Base-by-base conservation (phyloP, 176 grass and related monocot species). In the Zea mays region DNA sequence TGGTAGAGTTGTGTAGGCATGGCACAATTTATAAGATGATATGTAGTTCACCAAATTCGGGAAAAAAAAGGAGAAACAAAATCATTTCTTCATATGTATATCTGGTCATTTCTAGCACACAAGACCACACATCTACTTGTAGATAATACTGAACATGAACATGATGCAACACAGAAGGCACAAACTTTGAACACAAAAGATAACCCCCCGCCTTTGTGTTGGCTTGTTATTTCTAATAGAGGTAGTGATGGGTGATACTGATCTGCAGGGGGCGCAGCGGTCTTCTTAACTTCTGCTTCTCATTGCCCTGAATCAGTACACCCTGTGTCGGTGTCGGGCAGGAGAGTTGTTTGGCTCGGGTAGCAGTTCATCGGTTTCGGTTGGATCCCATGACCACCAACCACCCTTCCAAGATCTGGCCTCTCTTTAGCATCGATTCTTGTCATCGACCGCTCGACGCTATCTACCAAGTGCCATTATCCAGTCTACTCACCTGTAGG, bases 341-440 rank as follows among this genome's bases (percentile, higher is more conserved):
- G 17, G 5, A 56, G 55, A 10, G 55, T 57, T 57, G n/a, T 57
- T 57, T 20, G 55, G 55, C 8, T 20, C 1, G 7, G 55, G 8
- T 57, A 57, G 6, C 17, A 20, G 0, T 57, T 40, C 56, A 57
- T 58, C 6, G 0, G 20, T 44, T 70, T 62, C 20, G 33, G 37
- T 21, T 56, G 3, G n/a, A 57, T 60, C 4, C 49, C 2, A 19
- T 67, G 59, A 59, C 17, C 27, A 27, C 27, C 27, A 27, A 27
- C 65, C 42, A 48, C 16, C 17, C 62, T 46, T 15, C 75, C 80
- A 9, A 82, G 42, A 87, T 83, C 67, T 41, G 52, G n/a, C 41
- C 16, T 51, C 33, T 67, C 34, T 66, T 59, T 71, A 40, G 8
- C 50, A 51, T 21, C 41, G 51, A 11, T 41, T 10, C 34, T 9